Evolutionary conservation across 345 rosid genomes (phyloP).

Genomic region (Citrus medica): DNA sequence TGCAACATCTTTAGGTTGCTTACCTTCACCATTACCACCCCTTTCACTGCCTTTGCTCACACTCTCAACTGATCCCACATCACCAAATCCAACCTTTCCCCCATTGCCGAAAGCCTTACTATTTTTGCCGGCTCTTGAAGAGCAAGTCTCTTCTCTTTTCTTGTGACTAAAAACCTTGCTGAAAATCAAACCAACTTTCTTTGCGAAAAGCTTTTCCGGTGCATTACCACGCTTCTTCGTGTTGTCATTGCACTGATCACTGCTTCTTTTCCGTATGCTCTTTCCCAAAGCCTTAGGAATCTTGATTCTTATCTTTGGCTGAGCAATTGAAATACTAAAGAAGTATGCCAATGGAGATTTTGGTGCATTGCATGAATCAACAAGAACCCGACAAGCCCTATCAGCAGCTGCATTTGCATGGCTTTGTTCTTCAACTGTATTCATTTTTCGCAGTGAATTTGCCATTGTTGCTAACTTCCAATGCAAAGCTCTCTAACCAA

Average conservation of each 20-base stretch:
- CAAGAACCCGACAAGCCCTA: neutral
- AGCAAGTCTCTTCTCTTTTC: neutral
- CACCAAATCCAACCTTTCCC: neutral
- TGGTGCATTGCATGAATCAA: neutral
- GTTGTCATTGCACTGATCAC: neutral
- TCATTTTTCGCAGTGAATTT: neutral
- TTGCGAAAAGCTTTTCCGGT: neutral
- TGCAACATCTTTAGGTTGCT: neutral
- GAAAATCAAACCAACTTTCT: constrained; percentile 26
- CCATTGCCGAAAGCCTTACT: neutral
- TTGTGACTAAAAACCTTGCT: constrained; percentile 25
- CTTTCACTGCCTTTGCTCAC: neutral
- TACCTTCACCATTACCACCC: neutral
- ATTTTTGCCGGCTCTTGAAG: neutral
- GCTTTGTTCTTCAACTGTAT: neutral
- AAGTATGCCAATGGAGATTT: constrained; percentile 6
- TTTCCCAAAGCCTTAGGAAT: constrained; percentile 26
- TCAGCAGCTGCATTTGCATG: neutral
- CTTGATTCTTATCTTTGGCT: constrained; percentile 28
- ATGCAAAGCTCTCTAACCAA: neutral
- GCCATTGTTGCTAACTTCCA: neutral
- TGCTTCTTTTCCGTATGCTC: constrained; percentile 15
- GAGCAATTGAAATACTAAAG: constrained; percentile 9
- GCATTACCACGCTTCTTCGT: constrained; percentile 5
- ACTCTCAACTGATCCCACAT: neutral